Evolutionary conservation across 2,329 filamentous ascomycete genomes (phyloP), one percentile per base, ranked within the genome.

Genomic region (Sphaerulina vaccinii): DNA sequence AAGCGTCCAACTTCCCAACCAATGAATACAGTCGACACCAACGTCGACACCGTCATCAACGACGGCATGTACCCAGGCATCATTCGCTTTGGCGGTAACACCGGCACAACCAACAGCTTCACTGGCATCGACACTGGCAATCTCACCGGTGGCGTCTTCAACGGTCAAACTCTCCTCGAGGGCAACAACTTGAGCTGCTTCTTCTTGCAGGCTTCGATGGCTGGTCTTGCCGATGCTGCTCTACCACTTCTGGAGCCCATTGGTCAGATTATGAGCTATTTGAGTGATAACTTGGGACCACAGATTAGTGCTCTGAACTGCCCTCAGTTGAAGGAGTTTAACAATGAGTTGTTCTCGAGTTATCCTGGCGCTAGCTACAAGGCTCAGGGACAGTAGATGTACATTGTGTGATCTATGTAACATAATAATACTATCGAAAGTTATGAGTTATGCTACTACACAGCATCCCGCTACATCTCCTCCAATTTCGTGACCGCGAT

Each of bases 131-230:
- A 71, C 48, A 53, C 68, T 5, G 59, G 46, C 11, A 59, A 71
- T 38, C 40, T 74, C 7, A 72, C 70, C 11, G 62, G 63, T 15
- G 72, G 72, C n/a, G 51, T 41, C 5, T 52, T 49, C 41, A 47
- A 53, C 24, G 53, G 52, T 23, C n/a, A 47, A 4, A 56, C 38
- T 13, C 54, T 64, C 1, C 41, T 59, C 46, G 36, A 57, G 13
- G 67, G 44, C 13, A 66, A 71, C 59, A 69, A 69, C 45, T 62
- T 71, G 5, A 54, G 68, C 5, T 71, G 70, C 56, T 69, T 71
- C 54, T 56, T 62, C 5, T 62, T 70, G 33, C 50, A 70, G 40
- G 55, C 57, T 3, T 51, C 55, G 4, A 49, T 53, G 37, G 55
- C 57, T 33, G 62, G 60, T 18, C 63, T 70, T 5, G 56, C 59